These are phyloP conservation scores for Volvox reticuliferus DNA, from an alignment of 139 green algal species.

Conservation along the genomic window DNA sequence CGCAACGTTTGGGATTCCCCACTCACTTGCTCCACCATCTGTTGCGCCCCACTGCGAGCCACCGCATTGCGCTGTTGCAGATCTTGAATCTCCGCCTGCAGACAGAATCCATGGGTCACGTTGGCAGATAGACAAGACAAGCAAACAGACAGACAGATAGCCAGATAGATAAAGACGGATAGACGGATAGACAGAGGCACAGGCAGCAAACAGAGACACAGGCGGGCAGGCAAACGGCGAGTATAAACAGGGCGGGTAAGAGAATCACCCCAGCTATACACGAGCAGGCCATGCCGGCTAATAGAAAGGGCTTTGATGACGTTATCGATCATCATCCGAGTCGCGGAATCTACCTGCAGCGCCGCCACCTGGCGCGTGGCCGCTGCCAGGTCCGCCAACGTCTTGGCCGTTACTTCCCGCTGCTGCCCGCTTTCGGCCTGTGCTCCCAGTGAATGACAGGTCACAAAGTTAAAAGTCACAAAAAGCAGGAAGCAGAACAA, in stretches of 20 bases:
- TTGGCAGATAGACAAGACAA: neutral
- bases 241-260: too few species aligned
- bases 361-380: neutral
- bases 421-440: slow-evolving; percentile 12
- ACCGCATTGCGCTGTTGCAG: neutral
- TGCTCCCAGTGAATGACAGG: neutral
- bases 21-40: neutral
- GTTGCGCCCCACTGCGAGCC: neutral
- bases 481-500: too few species aligned
- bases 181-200: too few species aligned
- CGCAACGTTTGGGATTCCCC: too few species aligned
- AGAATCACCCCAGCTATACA: too few species aligned
- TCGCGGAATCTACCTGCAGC: slow-evolving; percentile 1
- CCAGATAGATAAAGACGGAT: neutral
- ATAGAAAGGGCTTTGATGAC: too few species aligned
- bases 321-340: too few species aligned
- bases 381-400: neutral
- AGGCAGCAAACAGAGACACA: too few species aligned
- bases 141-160: neutral
- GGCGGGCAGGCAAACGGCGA: too few species aligned
- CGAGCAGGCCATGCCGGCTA: too few species aligned
- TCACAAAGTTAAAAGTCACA: neutral
- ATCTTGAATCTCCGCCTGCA: slow-evolving; percentile 31
- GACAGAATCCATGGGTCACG: neutral
- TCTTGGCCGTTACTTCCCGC: neutral